These are phyloP conservation scores for Microdochium trichocladiopsis DNA, from an alignment of 2,329 filamentous ascomycete genomes.

Conservation along the genomic window DNA sequence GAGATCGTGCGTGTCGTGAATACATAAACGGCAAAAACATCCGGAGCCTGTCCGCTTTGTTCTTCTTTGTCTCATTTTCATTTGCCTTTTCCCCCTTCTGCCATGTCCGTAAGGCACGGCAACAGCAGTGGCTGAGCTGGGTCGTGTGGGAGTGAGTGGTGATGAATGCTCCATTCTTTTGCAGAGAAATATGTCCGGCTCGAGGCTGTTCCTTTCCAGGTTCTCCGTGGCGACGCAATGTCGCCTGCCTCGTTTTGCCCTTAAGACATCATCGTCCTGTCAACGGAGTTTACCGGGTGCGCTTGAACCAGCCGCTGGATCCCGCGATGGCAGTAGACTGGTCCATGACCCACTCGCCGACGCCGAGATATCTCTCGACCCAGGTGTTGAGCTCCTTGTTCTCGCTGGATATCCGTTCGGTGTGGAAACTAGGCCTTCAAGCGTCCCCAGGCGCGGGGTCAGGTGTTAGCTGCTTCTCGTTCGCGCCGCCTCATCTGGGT, in stretches of 20 bases:
- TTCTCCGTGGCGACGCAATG: too few species aligned
- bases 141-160: too few species aligned
- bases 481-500: neutral
- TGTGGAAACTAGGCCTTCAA: slow-evolving; percentile 72
- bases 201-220: too few species aligned
- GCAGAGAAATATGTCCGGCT: too few species aligned
- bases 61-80: neutral
- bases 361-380: slow-evolving; percentile 88
- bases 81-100: neutral
- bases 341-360: slow-evolving; percentile 98
- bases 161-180: too few species aligned
- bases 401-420: slow-evolving; percentile 71
- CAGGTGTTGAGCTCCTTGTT: slow-evolving; percentile 79
- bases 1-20: too few species aligned
- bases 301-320: slow-evolving; percentile 84
- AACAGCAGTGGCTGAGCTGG: too few species aligned
- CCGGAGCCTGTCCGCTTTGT: too few species aligned
- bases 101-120: neutral
- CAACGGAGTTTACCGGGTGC: slow-evolving; percentile 73
- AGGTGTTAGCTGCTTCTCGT: slow-evolving; percentile 30
- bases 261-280: too few species aligned
- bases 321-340: slow-evolving; percentile 89
- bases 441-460: slow-evolving; percentile 26
- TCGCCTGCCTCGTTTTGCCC: too few species aligned
- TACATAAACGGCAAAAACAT: too few species aligned